Evolutionary conservation across 805 yeast species (phyloP).

Genomic region (Yarrowia keelungensis): DNA sequence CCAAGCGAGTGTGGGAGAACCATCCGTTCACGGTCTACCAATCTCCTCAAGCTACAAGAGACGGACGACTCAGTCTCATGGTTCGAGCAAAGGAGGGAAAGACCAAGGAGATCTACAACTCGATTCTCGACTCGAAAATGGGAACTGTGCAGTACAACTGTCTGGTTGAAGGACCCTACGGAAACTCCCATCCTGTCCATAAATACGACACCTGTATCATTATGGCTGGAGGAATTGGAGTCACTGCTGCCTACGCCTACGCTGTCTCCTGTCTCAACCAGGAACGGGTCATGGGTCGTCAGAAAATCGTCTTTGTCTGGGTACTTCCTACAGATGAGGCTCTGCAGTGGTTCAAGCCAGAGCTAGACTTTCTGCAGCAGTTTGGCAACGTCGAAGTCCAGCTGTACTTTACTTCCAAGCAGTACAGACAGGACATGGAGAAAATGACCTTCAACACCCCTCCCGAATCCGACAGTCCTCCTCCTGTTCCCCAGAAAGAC

Average conservation of each 20-base stretch:
- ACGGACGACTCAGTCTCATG: constrained; percentile 41
- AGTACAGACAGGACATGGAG: constrained; percentile 10
- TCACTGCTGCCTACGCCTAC: constrained; percentile 65
- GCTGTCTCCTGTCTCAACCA: constrained; percentile 40
- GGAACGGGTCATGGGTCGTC: constrained; percentile 39
- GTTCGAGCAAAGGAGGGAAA: constrained; percentile 42
- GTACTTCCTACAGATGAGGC: constrained; percentile 46
- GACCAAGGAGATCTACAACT: constrained; percentile 40
- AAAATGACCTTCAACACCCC: not conserved
- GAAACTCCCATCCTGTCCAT: constrained; percentile 59
- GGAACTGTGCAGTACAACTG: constrained; percentile 41
- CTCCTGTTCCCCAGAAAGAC: constrained; percentile 4
- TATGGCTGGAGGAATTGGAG: constrained; percentile 78
- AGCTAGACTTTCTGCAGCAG: constrained; percentile 44
- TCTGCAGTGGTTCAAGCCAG: constrained; percentile 47
- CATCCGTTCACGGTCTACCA: constrained; percentile 68
- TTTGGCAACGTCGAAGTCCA: constrained; percentile 46
- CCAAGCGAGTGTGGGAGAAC: constrained; percentile 66
- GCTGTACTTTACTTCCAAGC: constrained; percentile 49
- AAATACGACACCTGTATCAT: constrained; percentile 63
- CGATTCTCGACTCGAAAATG: constrained; percentile 15
- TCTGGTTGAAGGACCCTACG: constrained; percentile 75
- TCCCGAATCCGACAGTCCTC: not conserved
- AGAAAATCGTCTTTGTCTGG: constrained; percentile 48
- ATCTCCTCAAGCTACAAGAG: constrained; percentile 40